Conservation (phyloP, 495 filamentous ascomycete species). For the Daldinia childiae region DNA sequence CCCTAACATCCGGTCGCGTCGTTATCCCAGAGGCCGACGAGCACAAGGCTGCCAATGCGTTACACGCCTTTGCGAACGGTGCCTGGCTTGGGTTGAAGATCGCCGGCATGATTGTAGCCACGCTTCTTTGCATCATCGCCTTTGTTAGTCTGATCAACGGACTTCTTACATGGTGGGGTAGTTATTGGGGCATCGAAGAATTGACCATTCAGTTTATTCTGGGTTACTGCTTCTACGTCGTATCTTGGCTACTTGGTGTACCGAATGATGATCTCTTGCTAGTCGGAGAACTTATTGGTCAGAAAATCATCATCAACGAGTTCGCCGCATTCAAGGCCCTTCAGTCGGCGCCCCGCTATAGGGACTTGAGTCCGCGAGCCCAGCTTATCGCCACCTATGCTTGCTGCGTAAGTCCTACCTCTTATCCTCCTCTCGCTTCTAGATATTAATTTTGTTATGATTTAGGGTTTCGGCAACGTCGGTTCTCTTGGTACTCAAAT, state of each 20-base stretch:
- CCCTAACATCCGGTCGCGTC: constrained; percentile 79
- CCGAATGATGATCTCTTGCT: constrained; percentile 74
- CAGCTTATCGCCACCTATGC: constrained; percentile 77
- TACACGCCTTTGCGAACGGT: constrained; percentile 88
- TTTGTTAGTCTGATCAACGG: constrained; percentile 79
- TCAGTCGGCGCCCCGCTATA: constrained; percentile 57
- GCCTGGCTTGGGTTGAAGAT: constrained; percentile 91
- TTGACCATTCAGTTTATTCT: constrained; percentile 81
- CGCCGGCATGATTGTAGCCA: constrained; percentile 82
- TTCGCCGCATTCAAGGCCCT: constrained; percentile 71
- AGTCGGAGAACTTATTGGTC: constrained; percentile 81
- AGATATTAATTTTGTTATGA: constrained; percentile 39
- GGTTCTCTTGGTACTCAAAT: constrained; percentile 86
- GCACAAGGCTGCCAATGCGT: constrained; percentile 73
- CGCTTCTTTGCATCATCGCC: constrained; percentile 85
- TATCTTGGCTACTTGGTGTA: constrained; percentile 88
- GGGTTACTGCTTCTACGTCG: constrained; percentile 83
- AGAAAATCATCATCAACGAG: constrained; percentile 83
- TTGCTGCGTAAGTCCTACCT: constrained; percentile 61
- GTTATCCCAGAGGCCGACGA: constrained; percentile 80
- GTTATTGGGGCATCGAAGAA: constrained; percentile 77
- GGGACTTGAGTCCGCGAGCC: constrained; percentile 70
- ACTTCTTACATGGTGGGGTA: constrained; percentile 88
- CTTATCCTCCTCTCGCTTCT: constrained; percentile 42
- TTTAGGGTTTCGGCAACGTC: constrained; percentile 77